Percentiles rank a stretch among this genome's conserved stretches.
Evolutionary conservation across 768 basidiomycete genomes (phyloP).

Genomic region (Rhodosporidiobolus sp.): DNA sequence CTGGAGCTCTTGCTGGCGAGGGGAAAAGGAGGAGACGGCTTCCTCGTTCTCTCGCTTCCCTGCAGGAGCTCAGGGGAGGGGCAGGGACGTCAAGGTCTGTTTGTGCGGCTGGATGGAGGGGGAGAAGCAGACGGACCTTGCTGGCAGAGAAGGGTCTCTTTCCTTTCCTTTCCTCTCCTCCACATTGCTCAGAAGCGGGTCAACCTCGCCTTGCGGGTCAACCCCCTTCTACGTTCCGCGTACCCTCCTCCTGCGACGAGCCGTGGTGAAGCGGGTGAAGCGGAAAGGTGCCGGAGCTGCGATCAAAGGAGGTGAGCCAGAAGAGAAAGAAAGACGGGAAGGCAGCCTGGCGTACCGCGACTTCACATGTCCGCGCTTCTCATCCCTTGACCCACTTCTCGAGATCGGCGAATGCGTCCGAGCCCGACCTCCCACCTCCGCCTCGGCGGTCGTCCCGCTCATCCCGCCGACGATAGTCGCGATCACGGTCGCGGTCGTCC

Average conservation of each 20-base stretch:
- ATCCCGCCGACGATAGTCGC: not conserved
- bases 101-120: too few species aligned
- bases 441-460: not conserved
- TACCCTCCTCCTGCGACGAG: slow-evolving; percentile 19
- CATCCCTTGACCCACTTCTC: slow-evolving; percentile 10
- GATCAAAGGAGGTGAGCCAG: not conserved
- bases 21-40: too few species aligned
- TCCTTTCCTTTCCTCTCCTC: too few species aligned
- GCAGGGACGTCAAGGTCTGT: too few species aligned
- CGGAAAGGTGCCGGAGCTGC: too few species aligned
- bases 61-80: too few species aligned
- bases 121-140: too few species aligned
- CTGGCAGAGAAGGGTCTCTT: too few species aligned
- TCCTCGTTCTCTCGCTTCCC: too few species aligned
- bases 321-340: not conserved
- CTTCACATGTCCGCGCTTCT: not conserved
- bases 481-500: not conserved
- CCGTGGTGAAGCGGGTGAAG: slow-evolving; percentile 14
- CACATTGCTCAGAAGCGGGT: too few species aligned
- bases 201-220: too few species aligned
- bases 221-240: not conserved
- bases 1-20: too few species aligned
- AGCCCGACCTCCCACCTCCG: not conserved
- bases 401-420: slow-evolving; percentile 20
- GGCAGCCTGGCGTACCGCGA: not conserved